phyloP scores from a whole-genome alignment of 2,329 filamentous ascomycete species.

The Didymella pomorum region DNA sequence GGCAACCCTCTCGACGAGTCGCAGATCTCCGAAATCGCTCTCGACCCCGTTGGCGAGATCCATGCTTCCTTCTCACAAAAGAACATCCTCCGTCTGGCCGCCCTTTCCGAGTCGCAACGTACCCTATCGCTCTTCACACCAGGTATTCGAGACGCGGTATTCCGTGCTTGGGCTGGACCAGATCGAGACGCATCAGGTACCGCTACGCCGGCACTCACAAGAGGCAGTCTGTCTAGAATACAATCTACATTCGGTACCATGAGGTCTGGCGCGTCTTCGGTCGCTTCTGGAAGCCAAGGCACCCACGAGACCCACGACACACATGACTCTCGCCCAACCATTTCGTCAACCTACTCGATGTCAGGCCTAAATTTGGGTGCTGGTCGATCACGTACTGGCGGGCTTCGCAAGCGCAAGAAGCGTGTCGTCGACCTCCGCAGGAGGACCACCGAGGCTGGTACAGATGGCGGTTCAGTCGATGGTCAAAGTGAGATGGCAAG shows the following conservation, averaged over 20 bases:
- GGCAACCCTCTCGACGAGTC: slow-evolving; percentile 79
- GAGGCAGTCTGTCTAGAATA: slow-evolving; percentile 56
- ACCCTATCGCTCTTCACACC: slow-evolving; percentile 93
- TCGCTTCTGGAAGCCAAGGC: slow-evolving; percentile 57
- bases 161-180: slow-evolving; percentile 87
- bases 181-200: slow-evolving; percentile 70
- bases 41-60: slow-evolving; percentile 81
- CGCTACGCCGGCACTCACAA: slow-evolving; percentile 53
- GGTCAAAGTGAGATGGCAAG: slow-evolving; percentile 61
- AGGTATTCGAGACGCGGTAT: slow-evolving; percentile 87
- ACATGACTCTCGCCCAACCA: slow-evolving; percentile 70
- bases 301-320: slow-evolving; percentile 40
- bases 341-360: slow-evolving; percentile 65
- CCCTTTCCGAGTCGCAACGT: slow-evolving; percentile 85
- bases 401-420: slow-evolving; percentile 80
- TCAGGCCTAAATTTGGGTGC: slow-evolving; percentile 70
- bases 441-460: slow-evolving; percentile 60
- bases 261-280: slow-evolving; percentile 53
- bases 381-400: slow-evolving; percentile 66
- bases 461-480: slow-evolving; percentile 61
- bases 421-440: slow-evolving; percentile 82
- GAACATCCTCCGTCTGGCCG: slow-evolving; percentile 83
- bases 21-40: slow-evolving; percentile 76
- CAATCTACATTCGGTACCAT: slow-evolving; percentile 58
- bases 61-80: slow-evolving; percentile 95